These are phyloP conservation scores for Kregervanrija delftensis DNA, from an alignment of 805 yeast genomes.

Conservation along the genomic window DNA sequence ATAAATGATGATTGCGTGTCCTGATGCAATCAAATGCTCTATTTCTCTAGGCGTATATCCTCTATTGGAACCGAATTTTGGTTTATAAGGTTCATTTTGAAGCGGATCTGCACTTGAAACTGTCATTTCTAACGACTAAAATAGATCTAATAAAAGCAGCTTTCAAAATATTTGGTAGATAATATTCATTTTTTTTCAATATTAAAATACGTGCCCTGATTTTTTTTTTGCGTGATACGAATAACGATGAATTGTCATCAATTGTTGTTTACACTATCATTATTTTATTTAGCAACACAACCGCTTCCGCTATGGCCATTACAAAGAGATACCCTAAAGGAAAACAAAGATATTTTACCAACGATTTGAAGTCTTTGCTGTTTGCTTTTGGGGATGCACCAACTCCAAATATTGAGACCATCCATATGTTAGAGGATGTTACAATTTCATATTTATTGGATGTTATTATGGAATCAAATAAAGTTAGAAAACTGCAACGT, in stretches of 20 bases:
- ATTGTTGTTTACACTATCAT: neutral
- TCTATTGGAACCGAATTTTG: neutral
- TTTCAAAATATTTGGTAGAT: too few species aligned
- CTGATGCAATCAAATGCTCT: slow-evolving; percentile 54
- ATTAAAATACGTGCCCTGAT: neutral
- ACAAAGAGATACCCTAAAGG: slow-evolving; percentile 12
- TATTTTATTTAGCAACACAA: neutral
- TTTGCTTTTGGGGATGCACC: slow-evolving; percentile 70
- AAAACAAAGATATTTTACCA: slow-evolving; percentile 27
- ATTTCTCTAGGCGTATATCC: slow-evolving; percentile 39
- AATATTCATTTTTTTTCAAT: too few species aligned
- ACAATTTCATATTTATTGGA: slow-evolving; percentile 57
- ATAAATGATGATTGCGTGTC: slow-evolving; percentile 66
- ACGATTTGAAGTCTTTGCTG: slow-evolving; percentile 47
- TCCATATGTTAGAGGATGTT: slow-evolving; percentile 60
- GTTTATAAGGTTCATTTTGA: neutral
- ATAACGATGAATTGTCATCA: neutral
- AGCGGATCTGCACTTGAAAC: too few species aligned
- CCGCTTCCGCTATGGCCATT: slow-evolving; percentile 8
- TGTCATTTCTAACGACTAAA: too few species aligned
- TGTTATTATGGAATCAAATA: slow-evolving; percentile 43
- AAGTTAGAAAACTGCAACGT: slow-evolving; percentile 40
- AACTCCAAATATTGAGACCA: slow-evolving; percentile 61
- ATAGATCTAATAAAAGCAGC: too few species aligned
- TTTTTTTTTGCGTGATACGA: neutral